Conservation (phyloP, 2,329 filamentous ascomycete genomes). For the Fusarium stilboides region DNA sequence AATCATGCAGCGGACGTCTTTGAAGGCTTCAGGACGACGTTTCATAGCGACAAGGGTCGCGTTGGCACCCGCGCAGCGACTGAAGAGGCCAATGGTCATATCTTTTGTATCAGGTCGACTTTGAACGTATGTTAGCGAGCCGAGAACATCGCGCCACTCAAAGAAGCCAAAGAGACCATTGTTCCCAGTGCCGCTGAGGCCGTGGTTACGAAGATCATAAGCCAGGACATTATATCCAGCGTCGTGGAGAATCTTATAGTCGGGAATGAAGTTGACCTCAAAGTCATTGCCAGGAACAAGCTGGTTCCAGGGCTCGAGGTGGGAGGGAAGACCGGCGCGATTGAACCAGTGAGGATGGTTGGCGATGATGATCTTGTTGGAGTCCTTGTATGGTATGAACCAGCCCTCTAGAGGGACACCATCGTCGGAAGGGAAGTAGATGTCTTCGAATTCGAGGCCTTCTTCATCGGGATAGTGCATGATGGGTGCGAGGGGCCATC, state of each 20-base stretch:
- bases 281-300: conserved; percentile 38
- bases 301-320: conserved; percentile 23
- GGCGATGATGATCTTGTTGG: conserved; percentile 36
- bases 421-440: conserved; percentile 35
- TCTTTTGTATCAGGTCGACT: not conserved
- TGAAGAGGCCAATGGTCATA: conserved; percentile 35
- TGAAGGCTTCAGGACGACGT: conserved; percentile 23
- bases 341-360: conserved; percentile 42
- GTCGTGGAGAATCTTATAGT: conserved; percentile 39
- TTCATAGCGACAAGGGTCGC: conserved; percentile 25
- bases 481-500: conserved; percentile 31
- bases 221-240: conserved; percentile 34
- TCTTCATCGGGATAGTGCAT: conserved; percentile 30
- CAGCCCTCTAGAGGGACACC: conserved; percentile 32
- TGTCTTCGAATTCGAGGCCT: conserved; percentile 26
- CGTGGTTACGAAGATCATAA: conserved; percentile 37
- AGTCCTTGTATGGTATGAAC: conserved; percentile 33
- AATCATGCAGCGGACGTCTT: conserved; percentile 29
- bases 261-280: conserved; percentile 38
- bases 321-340: conserved; percentile 30
- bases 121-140: conserved; percentile 29
- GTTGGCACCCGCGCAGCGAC: conserved; percentile 33
- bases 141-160: conserved; percentile 37
- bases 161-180: conserved; percentile 38
- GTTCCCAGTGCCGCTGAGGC: conserved; percentile 26